Evolutionary conservation across 73 alveolate species (phyloP), one percentile per base, ranked within the genome.

Genomic region (Paramecium primaurelia): DNA sequence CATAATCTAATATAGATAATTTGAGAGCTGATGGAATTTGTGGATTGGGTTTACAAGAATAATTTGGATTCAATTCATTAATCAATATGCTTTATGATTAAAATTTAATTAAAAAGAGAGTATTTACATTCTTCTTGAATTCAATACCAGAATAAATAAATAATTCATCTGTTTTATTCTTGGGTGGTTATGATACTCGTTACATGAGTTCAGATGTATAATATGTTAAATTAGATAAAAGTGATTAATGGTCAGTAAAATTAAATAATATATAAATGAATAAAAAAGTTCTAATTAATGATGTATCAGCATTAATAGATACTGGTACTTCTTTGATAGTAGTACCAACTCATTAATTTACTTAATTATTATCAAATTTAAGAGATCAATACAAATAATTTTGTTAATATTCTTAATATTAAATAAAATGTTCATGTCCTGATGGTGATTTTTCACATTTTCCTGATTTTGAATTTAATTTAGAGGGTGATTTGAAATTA

Each of bases 361-460:
- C 37, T 7, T 20, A 16, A 45, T 80, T 80, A 47, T 47, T 80
- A 26, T 12, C 36, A 0, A 44, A 3, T 45, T 80, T 80, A 49
- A 40, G 91, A 45, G 47, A 80, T 32, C 6, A 42, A 44, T 80
- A 44, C 14, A 45, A 45, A 26, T 25, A 45, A 47, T 80, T 80
- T 47, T 80, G 91, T 9, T 12, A 80, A 26, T 80, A 44, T 44
- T 42, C 47, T 38, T 3, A 80, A 26, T 49, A 45, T 7, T 18
- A 80, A 47, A 44, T 80, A 44, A 32, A 32, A 80, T 80, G 91
- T 80, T 80, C 91, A 8, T 80, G 91, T 47, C 91, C 91, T 12
- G 71, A 42, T 25, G 73, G 77, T 32, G 49, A 80, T 49, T 80
- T 80, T 8, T 32, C 40, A 1, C 14, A 44, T 38, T 80, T 80